Conservation (phyloP, 352 stramenopile genomes). For the Phytophthora citrophthora region DNA sequence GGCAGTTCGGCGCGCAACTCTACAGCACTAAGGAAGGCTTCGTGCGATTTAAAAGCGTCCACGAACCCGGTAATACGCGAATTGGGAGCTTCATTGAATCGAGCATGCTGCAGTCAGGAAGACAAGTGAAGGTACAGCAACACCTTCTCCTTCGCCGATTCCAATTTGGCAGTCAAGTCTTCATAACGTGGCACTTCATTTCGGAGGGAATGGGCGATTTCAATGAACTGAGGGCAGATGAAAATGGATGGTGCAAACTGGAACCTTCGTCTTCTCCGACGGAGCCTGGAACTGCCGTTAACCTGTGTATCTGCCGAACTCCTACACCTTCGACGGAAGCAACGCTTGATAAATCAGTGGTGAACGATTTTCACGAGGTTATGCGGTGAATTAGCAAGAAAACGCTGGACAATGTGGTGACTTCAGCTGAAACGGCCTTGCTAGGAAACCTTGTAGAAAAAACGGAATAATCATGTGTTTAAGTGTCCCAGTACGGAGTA, state of each 20-base stretch:
- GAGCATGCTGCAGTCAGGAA: background rate
- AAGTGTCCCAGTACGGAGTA: no score
- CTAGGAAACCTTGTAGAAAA: no score
- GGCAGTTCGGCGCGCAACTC: background rate
- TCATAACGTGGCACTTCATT: slow-evolving; percentile 14
- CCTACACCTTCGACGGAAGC: background rate
- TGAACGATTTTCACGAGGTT: no score
- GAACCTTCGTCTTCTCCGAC: background rate
- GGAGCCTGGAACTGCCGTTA: background rate
- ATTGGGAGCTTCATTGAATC: background rate
- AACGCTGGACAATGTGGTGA: no score
- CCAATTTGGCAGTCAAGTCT: slow-evolving; percentile 24
- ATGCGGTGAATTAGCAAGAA: no score
- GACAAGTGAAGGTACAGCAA: background rate
- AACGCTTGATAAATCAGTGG: no score
- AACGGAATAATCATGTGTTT: no score
- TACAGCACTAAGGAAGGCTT: background rate
- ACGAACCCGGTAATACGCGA: background rate
- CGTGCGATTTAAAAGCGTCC: background rate
- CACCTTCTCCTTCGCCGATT: background rate
- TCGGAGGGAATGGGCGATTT: background rate
- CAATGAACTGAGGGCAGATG: slow-evolving; percentile 19
- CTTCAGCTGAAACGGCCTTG: no score
- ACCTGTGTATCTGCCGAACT: background rate
- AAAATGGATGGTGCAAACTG: slow-evolving; percentile 40